A percentile compares a stretch with the other conserved stretches of the same genome.
phyloP scores from a whole-genome alignment of 2,329 filamentous ascomycete species.

The Aspergillus jensenii region DNA sequence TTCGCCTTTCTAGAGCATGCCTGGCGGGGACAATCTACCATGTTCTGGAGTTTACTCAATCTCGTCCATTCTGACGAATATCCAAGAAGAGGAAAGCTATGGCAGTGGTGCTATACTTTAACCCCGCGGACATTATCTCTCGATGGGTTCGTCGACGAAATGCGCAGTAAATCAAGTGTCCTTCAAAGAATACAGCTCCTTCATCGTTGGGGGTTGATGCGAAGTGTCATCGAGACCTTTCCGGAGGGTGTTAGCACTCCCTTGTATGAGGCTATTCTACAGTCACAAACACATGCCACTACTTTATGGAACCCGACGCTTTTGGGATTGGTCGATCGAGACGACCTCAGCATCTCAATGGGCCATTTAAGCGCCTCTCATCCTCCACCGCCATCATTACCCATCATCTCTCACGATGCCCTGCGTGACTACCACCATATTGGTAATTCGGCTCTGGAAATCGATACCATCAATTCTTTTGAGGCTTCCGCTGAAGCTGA shows the following conservation, averaged over 20 bases:
- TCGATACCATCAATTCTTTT: slow-evolving; percentile 56
- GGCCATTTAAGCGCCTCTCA: slow-evolving; percentile 42
- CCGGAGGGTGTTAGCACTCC: slow-evolving; percentile 81
- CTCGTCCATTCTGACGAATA: slow-evolving; percentile 40
- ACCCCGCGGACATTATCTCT: slow-evolving; percentile 71
- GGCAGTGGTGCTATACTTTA: slow-evolving; percentile 39
- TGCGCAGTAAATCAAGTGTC: slow-evolving; percentile 51
- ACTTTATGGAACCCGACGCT: slow-evolving; percentile 71
- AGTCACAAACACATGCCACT: slow-evolving; percentile 80
- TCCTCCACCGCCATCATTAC: slow-evolving; percentile 29
- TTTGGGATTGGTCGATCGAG: slow-evolving; percentile 73
- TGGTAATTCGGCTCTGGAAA: slow-evolving; percentile 55
- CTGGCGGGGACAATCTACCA: slow-evolving; percentile 30
- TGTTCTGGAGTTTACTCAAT: slow-evolving; percentile 54
- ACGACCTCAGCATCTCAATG: slow-evolving; percentile 73
- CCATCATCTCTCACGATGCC: slow-evolving; percentile 62
- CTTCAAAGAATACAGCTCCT: slow-evolving; percentile 72
- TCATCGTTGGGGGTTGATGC: slow-evolving; percentile 63
- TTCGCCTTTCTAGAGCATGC: slow-evolving; percentile 55
- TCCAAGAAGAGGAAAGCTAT: slow-evolving; percentile 30
- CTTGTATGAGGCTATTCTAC: slow-evolving; percentile 78
- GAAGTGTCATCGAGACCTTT: slow-evolving; percentile 71
- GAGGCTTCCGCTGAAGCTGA: slow-evolving; percentile 83
- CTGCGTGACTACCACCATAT: slow-evolving; percentile 76
- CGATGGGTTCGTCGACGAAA: slow-evolving; percentile 63